Evolutionary conservation across 805 yeast genomes (phyloP).

Genomic region (Cyberlindnera maritima): DNA sequence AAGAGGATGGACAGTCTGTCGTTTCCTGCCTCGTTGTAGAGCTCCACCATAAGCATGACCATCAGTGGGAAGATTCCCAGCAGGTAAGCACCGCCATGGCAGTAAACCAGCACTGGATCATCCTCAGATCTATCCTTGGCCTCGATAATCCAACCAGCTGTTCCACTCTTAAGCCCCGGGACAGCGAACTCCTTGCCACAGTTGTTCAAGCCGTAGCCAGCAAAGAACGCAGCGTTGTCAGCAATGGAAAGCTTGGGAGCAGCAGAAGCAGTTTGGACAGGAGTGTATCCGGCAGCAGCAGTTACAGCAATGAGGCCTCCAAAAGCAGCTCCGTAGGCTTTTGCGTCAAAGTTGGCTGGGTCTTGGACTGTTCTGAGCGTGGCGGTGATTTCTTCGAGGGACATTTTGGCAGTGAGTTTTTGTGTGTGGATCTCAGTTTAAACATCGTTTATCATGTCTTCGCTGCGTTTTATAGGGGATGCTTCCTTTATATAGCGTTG

Average conservation of each 20-base stretch:
- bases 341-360: not conserved
- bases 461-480: no score
- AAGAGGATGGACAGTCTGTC: slow-evolving; percentile 23
- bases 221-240: not conserved
- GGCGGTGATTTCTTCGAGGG: no score
- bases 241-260: not conserved
- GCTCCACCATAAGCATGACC: slow-evolving; percentile 1
- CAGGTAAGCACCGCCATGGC: slow-evolving; percentile 21
- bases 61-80: slow-evolving; percentile 10
- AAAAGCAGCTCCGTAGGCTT: not conserved
- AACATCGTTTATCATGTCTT: no score
- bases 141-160: slow-evolving; percentile 24
- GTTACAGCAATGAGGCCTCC: not conserved
- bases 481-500: no score
- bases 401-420: no score
- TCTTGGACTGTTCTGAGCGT: not conserved
- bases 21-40: slow-evolving; percentile 1
- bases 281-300: not conserved
- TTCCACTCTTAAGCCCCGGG: slow-evolving; percentile 2
- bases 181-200: slow-evolving; percentile 6
- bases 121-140: slow-evolving; percentile 23
- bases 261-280: not conserved
- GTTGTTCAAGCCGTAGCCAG: not conserved
- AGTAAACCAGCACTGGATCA: slow-evolving; percentile 19
- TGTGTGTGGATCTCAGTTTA: no score